Base-by-base conservation (phyloP, 768 basidiomycete species). In the Mycena crocata region DNA sequence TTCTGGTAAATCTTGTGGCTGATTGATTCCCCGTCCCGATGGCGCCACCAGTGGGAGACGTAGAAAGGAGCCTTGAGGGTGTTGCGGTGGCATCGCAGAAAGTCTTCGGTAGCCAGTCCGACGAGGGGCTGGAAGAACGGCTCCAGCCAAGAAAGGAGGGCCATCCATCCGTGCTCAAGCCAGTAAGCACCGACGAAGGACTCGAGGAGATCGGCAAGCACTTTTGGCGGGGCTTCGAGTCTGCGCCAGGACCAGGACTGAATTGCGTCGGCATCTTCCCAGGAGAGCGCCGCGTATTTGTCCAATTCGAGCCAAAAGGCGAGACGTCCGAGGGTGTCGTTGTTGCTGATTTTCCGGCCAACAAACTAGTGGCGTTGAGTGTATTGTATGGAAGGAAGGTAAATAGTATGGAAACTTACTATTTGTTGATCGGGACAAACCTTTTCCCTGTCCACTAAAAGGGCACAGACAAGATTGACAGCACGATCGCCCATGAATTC, bases 401-500 rank as follows among this genome's bases (percentile, higher is more conserved):
- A 17, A 62, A 23, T n/a, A 8, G 7, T 35, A 13, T 24, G 13
- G 30, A 56, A 37, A 10, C 70, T 39, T 35, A 80, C 77, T 15
- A 69, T 68, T 45, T 78, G 77, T 40, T 80, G 77, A 26, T 71
- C 74, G 6, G 75, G 74, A 35, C 73, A 74, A 15, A 76, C 60
- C 17, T 72, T 76, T 4, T 68, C 67, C 31, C 73, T 74, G 8
- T 75, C 75, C 4, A 77, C 76, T 44, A 78, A 60, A 1, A 80
- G 66, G 0, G 77, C 74, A 57, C 74, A 74, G 4, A 69, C 64
- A 17, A 79, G 74, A 58, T 78, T 79, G 37, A 79, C 70, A 5
- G 73, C 71, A 10, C 76, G 74, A 51, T 80, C 78, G 15, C 79
- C 79, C 31, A 78, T 69, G 57, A 79, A 80, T 62, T 79, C 79